Conservation (phyloP, 148 eudicot genomes). For the Spergularia marina region DNA sequence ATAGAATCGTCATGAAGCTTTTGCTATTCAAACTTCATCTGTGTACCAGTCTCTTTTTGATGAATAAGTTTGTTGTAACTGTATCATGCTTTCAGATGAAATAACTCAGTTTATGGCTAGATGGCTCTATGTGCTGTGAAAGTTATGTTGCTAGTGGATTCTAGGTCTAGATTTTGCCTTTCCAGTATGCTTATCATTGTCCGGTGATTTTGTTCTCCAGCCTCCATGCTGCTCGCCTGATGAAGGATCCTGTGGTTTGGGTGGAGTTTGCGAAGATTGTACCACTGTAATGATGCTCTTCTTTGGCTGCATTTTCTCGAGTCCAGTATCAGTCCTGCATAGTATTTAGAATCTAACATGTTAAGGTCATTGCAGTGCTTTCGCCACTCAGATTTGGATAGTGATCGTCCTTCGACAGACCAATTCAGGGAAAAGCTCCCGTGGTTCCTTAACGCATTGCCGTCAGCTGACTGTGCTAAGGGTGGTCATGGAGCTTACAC, state of each 20-base stretch:
- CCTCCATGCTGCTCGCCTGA: slow-evolving; percentile 76
- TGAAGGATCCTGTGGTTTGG: slow-evolving; percentile 54
- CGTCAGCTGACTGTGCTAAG: slow-evolving; percentile 85
- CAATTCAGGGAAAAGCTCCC: slow-evolving; percentile 67
- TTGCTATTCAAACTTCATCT: not conserved
- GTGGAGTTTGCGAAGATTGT: slow-evolving; percentile 64
- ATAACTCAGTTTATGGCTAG: not conserved
- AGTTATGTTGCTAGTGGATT: not conserved
- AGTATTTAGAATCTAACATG: slow-evolving; percentile 13
- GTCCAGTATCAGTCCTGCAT: not conserved
- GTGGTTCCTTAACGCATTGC: slow-evolving; percentile 66
- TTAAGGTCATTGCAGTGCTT: slow-evolving; percentile 47
- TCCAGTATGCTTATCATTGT: not conserved
- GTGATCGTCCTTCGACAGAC: slow-evolving; percentile 61
- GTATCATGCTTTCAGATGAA: not conserved
- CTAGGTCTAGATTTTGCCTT: not conserved
- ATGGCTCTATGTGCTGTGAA: not conserved
- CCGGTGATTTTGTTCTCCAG: slow-evolving; percentile 32
- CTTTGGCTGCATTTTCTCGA: slow-evolving; percentile 9
- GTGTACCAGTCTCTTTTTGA: not conserved
- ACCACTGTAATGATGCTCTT: slow-evolving; percentile 49
- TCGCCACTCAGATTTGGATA: slow-evolving; percentile 57
- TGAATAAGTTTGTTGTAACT: not conserved
- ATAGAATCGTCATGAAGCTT: not conserved
- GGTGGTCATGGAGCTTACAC: slow-evolving; percentile 81